Evolutionary conservation across 768 basidiomycete species (phyloP).

Genomic region (Mycena kentingensis): DNA sequence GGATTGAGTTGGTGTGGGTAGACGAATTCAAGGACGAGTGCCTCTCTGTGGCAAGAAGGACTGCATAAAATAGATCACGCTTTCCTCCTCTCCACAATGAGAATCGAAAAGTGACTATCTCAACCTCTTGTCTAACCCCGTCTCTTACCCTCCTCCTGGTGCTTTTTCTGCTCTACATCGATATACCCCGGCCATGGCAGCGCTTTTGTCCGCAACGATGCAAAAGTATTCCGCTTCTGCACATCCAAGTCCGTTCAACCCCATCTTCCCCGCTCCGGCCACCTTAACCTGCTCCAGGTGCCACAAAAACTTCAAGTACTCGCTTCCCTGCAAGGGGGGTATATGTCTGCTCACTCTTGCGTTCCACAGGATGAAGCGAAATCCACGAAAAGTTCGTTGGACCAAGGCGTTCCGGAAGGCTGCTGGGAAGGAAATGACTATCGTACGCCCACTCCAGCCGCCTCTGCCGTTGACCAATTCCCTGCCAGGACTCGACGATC

Average conservation of each 20-base stretch:
- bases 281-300: conserved; percentile 54
- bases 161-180: conserved; percentile 96
- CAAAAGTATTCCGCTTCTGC: conserved; percentile 97
- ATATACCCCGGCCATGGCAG: conserved; percentile 97
- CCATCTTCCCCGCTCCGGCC: not conserved
- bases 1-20: conserved; percentile 76
- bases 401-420: conserved; percentile 99
- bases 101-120: conserved; percentile 98
- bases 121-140: too few relatives aligned
- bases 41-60: conserved; percentile 70
- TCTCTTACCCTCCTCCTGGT: too few relatives aligned
- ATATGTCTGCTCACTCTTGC: conserved; percentile 4
- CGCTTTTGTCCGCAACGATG: conserved; percentile 96
- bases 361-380: conserved; percentile 88
- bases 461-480: not conserved
- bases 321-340: not conserved
- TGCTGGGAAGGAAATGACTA: conserved; percentile 99
- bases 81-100: conserved; percentile 51
- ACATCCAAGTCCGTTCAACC: conserved; percentile 78
- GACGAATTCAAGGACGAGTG: conserved; percentile 78
- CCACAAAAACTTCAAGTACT: conserved; percentile 98
- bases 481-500: conserved; percentile 87
- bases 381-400: conserved; percentile 98
- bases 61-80: too few relatives aligned
- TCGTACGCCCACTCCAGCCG: conserved; percentile 56